These are phyloP conservation scores for Diutina catenulata DNA, from an alignment of 1,139 yeast species.

Conservation along the genomic window DNA sequence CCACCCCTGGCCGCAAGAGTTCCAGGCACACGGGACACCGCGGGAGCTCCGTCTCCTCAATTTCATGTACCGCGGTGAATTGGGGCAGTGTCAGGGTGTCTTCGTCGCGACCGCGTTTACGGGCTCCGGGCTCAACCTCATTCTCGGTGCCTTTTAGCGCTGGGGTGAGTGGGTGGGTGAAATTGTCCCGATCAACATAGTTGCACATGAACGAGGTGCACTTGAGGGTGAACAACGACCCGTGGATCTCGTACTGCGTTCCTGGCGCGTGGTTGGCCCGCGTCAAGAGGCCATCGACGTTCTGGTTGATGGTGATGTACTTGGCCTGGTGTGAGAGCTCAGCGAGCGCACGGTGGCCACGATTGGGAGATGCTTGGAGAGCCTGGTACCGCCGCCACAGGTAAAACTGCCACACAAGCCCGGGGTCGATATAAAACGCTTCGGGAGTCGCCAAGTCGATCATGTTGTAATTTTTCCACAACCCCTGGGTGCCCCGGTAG, in stretches of 20 bases:
- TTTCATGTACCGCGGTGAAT: slow-evolving; percentile 27
- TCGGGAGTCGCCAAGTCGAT: slow-evolving; percentile 86
- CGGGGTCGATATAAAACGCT: slow-evolving; percentile 74
- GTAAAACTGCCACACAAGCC: slow-evolving; percentile 83
- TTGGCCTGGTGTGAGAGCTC: slow-evolving; percentile 18
- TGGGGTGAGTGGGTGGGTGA: slow-evolving; percentile 50
- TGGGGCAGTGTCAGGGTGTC: slow-evolving; percentile 5
- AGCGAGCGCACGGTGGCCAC: slow-evolving; percentile 62
- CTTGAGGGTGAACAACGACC: slow-evolving; percentile 56
- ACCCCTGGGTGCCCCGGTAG: slow-evolving; percentile 59
- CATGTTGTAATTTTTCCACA: slow-evolving; percentile 71
- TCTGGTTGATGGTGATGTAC: slow-evolving; percentile 66
- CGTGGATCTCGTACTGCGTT: slow-evolving; percentile 59
- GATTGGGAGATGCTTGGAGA: slow-evolving; percentile 55
- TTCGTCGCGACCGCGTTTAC: slow-evolving; percentile 9
- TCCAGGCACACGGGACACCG: slow-evolving; percentile 58
- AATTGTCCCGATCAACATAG: slow-evolving; percentile 40
- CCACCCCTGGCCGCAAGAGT: slow-evolving; percentile 75
- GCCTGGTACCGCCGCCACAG: slow-evolving; percentile 59
- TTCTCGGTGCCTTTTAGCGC: slow-evolving; percentile 34
- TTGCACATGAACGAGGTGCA: slow-evolving; percentile 73
- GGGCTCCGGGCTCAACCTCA: slow-evolving; percentile 14
- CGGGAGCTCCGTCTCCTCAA: slow-evolving; percentile 50
- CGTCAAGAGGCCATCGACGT: slow-evolving; percentile 63
- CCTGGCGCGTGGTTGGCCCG: slow-evolving; percentile 50